Conservation (phyloP, 495 filamentous ascomycete genomes). For the Bryoglossum gracile region DNA sequence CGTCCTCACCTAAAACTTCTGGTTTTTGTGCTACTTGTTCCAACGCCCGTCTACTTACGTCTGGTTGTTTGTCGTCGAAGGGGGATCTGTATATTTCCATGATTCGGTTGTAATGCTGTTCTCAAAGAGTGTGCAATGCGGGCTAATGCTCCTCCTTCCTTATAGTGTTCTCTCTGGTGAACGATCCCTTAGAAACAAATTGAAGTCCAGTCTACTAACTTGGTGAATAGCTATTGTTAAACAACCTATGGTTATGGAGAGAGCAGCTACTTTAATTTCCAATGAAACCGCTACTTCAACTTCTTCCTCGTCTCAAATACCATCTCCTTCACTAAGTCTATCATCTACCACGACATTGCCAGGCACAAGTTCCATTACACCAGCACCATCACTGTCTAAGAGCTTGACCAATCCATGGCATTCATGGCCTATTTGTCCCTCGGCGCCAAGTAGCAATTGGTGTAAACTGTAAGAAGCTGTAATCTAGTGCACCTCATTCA, state of each 20-base stretch:
- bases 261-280: not conserved
- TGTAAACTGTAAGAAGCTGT: constrained; percentile 1
- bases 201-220: not conserved
- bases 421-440: too few relatives aligned
- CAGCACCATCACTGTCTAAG: not conserved
- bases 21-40: too few relatives aligned
- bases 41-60: too few relatives aligned
- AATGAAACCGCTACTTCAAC: not conserved
- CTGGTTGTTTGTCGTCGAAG: not conserved
- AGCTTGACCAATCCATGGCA: not conserved
- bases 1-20: too few relatives aligned
- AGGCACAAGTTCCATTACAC: not conserved
- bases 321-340: not conserved
- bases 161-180: not conserved
- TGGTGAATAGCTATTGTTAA: not conserved
- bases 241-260: not conserved
- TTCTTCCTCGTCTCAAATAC: not conserved
- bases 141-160: not conserved
- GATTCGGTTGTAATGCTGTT: not conserved
- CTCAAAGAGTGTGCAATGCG: not conserved
- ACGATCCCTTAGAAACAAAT: not conserved
- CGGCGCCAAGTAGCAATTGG: not conserved
- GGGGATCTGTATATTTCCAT: not conserved
- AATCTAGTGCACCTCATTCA: not conserved
- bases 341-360: not conserved